Evolutionary conservation across 2,329 filamentous ascomycete genomes (phyloP), one percentile per base, ranked within the genome.

Genomic region (Cladophialophora exuberans): DNA sequence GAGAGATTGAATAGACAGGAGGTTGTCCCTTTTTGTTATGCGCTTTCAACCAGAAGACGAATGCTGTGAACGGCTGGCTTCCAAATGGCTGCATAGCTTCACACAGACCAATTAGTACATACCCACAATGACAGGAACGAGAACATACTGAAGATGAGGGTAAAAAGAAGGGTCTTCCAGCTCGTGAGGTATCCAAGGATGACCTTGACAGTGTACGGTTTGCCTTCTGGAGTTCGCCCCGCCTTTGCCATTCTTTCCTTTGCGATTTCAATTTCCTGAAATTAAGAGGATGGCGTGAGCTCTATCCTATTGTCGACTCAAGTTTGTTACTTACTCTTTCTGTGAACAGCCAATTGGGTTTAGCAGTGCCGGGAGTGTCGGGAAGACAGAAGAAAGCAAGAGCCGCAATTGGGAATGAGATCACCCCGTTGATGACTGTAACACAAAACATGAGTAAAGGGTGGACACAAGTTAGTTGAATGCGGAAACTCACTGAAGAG

Each of bases 401-500:
- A 15, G 49, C 13, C 17, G 56, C 56, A 22, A 58, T 18, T 1
- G 56, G 56, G 30, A 58, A 26, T 13, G 56, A 58, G 22, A 58
- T 58, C 23, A 58, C 25, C 10, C 56, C 56, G 35, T 58, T 58
- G 51, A 58, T 58, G 51, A 58, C 55, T 57, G 28, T 18, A 13
- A 22, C 23, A 10, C 4, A 11, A 13, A 18, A 30, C 17, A 11
- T 45, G 11, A 9, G 31, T 28, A 17, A 25, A 10, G 3, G n/a
- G 10, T 35, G 28, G 13, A n/a, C 3, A 17, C 3, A 22, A 30
- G 25, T 7, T 9, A 41, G 6, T 26, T 5, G 11, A 15, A 15
- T 22, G 13, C 13, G 30, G 20, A 13, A n/a, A 33, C 55, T 36
- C 30, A 57, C 55, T 23, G 26, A 58, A 58, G 6, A 84, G 70